phyloP scores from a whole-genome alignment of 2,329 filamentous ascomycete genomes.

The Colletotrichum incanum region DNA sequence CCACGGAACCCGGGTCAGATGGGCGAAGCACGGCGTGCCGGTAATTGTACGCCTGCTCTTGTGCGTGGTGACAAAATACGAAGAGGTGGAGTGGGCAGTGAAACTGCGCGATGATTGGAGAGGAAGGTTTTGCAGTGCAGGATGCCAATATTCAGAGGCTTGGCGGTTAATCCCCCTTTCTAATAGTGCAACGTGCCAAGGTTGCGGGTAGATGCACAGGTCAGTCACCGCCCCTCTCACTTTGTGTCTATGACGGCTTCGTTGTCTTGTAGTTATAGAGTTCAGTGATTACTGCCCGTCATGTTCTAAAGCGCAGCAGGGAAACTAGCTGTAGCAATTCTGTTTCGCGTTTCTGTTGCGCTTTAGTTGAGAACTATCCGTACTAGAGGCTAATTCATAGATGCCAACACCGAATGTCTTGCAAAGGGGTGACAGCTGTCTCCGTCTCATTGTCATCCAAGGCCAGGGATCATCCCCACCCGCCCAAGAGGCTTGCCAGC shows the following conservation, averaged over 20 bases:
- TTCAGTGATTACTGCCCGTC: not conserved
- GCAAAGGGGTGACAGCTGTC: not conserved
- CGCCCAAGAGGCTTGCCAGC: not conserved
- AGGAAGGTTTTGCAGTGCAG: conserved; percentile 23
- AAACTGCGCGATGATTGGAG: conserved; percentile 24
- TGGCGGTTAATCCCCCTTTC: conserved; percentile 36
- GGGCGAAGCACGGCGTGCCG: not conserved
- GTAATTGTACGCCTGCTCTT: not conserved
- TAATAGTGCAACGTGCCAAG: conserved; percentile 39
- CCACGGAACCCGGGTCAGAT: not conserved
- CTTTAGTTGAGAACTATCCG: not conserved
- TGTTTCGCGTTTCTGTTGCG: not conserved
- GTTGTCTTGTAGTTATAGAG: not conserved
- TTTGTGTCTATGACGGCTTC: conserved; percentile 1
- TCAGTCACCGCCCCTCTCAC: conserved; percentile 1
- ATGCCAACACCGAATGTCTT: not conserved
- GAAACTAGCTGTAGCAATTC: not conserved
- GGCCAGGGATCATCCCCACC: conserved; percentile 1
- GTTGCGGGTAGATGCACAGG: conserved; percentile 19
- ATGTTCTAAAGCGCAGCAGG: not conserved
- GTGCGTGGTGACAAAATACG: conserved; percentile 2
- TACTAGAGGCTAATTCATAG: not conserved
- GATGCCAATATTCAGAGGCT: conserved; percentile 33
- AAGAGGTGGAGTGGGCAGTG: not conserved
- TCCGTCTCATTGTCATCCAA: not conserved